A percentile compares a stretch with the other conserved stretches of the same genome.
These are phyloP conservation scores for Scedosporium boydii DNA, from an alignment of 2,329 filamentous ascomycete species.

Conservation along the genomic window DNA sequence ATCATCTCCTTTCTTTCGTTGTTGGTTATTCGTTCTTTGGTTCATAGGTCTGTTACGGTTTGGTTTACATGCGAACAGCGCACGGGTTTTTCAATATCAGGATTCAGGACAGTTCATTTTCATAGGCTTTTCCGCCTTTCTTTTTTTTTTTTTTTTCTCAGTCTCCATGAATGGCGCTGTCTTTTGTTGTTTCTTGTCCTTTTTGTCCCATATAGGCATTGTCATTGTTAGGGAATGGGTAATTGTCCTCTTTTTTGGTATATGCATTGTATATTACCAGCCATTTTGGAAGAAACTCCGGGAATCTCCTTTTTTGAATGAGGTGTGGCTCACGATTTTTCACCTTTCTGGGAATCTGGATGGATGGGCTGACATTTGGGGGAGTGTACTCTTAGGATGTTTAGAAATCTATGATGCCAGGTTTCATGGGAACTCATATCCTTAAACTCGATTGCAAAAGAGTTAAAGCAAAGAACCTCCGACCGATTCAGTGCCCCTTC, in stretches of 20 bases:
- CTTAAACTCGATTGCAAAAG: too few relatives aligned
- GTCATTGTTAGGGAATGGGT: not conserved
- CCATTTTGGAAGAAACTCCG: too few relatives aligned
- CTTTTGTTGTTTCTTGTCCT: not conserved
- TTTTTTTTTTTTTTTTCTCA: not conserved
- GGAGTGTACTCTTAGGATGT: too few relatives aligned
- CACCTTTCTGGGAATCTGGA: too few relatives aligned
- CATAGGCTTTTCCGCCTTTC: not conserved
- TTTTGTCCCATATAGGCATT: not conserved
- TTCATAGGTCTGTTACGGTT: not conserved
- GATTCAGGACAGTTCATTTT: not conserved
- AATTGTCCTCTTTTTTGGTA: too few relatives aligned
- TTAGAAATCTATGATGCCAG: too few relatives aligned
- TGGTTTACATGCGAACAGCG: not conserved
- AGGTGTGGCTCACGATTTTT: too few relatives aligned
- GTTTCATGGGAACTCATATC: too few relatives aligned
- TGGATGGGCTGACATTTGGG: too few relatives aligned
- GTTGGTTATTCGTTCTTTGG: conserved; percentile 8
- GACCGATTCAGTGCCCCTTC: conserved; percentile 21
- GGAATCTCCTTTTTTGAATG: too few relatives aligned
- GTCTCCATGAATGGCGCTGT: not conserved
- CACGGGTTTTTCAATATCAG: not conserved
- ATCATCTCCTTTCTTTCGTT: conserved; percentile 6
- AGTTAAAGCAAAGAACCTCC: too few relatives aligned
- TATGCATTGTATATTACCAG: too few relatives aligned